Evolutionary conservation across 441 rosid genomes (phyloP).

Genomic region (Pelargonium cotyledonis): DNA sequence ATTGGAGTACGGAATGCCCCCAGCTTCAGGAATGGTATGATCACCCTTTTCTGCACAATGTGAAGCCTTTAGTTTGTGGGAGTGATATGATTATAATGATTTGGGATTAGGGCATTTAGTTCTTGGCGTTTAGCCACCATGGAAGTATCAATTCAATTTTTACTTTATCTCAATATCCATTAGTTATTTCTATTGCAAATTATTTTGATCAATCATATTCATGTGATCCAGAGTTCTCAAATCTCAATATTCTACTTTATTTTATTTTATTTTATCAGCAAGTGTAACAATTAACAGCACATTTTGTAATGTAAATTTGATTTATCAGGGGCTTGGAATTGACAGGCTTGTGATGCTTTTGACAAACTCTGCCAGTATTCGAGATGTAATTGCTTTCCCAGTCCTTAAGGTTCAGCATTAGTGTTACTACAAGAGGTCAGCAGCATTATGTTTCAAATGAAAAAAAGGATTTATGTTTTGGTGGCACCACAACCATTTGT

Average conservation of each 20-base stretch:
- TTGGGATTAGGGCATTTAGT: background rate
- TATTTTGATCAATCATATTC: no score
- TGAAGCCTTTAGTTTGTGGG: background rate
- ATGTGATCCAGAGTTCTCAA: no score
- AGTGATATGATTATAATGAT: background rate
- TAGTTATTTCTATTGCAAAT: no score
- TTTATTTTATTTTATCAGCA: no score
- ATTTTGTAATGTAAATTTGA: conserved; percentile 8
- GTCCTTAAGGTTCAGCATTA: conserved; percentile 68
- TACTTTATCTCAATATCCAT: background rate
- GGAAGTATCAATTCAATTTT: no score
- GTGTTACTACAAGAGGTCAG: conserved; percentile 1
- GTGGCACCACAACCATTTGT: background rate
- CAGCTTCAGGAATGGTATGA: conserved; percentile 92
- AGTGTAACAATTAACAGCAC: no score
- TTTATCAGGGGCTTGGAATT: conserved; percentile 76
- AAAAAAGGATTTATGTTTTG: background rate
- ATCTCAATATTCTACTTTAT: no score
- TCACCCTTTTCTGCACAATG: background rate
- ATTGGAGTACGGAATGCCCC: conserved; percentile 95
- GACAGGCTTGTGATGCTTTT: conserved; percentile 89
- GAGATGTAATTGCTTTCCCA: conserved; percentile 93
- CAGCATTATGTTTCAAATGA: background rate
- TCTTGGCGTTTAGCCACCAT: no score
- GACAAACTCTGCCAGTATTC: conserved; percentile 75